A percentile compares a stretch with the other conserved stretches of the same genome.
These are phyloP conservation scores for Bipolaris oryzae DNA, from an alignment of 2,329 filamentous ascomycete species.

Conservation along the genomic window DNA sequence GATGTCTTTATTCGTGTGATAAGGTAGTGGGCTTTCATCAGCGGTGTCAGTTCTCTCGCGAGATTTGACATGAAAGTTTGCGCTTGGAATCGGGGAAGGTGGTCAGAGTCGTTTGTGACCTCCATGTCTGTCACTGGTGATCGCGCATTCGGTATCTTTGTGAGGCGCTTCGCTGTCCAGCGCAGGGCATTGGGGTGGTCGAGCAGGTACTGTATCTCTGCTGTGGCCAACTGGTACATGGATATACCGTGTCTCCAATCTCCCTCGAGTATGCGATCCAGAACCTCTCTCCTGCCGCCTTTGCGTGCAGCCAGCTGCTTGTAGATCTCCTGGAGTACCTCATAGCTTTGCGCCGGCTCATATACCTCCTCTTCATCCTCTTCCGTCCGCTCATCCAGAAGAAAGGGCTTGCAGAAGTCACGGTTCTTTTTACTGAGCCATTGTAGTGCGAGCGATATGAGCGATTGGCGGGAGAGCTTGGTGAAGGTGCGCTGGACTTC, in stretches of 20 bases:
- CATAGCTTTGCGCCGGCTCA: constrained; percentile 67
- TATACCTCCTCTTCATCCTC: constrained; percentile 67
- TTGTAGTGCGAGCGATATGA: constrained; percentile 73
- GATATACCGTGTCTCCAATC: constrained; percentile 63
- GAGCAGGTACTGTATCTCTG: constrained; percentile 60
- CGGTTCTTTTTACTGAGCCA: constrained; percentile 76
- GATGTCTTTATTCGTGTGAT: constrained; percentile 72
- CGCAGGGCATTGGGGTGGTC: constrained; percentile 58
- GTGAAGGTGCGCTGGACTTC: constrained; percentile 70
- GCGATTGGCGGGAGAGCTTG: constrained; percentile 72
- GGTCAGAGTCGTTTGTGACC: constrained; percentile 46
- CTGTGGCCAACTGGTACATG: constrained; percentile 61
- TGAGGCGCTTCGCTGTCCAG: constrained; percentile 61
- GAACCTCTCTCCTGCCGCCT: constrained; percentile 60
- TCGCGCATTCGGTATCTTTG: constrained; percentile 39
- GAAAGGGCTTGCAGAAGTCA: constrained; percentile 64
- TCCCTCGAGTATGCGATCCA: constrained; percentile 62
- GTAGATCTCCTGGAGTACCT: constrained; percentile 65
- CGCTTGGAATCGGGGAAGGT: constrained; percentile 75
- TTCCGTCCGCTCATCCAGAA: constrained; percentile 50
- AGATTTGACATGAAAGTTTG: constrained; percentile 79
- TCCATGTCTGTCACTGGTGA: constrained; percentile 43
- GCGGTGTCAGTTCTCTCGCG: constrained; percentile 73
- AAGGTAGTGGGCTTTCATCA: constrained; percentile 84
- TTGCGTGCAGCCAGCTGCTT: constrained; percentile 50